Base-by-base conservation (phyloP, 257 asterid species). In the Gentiana dahurica region DNA sequence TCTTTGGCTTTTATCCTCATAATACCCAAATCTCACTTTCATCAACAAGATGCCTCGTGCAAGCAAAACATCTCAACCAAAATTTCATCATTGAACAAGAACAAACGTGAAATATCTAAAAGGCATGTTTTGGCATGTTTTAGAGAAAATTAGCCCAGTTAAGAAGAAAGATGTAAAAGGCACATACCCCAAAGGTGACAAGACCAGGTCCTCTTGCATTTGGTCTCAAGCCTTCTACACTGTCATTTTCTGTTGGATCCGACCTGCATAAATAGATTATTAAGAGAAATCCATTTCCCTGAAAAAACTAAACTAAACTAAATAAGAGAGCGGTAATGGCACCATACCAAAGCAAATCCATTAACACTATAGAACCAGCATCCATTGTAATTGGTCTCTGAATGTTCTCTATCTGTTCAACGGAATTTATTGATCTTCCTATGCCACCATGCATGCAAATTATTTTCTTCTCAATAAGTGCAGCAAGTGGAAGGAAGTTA, bases 131-230 rank as follows among this genome's bases (percentile, higher is more conserved):
- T 15, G 24, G 0, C 0, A 15, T 15, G 24, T 15, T 15, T 15
- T 15, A 15, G 24, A 15, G 24, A 15, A 15, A 15, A 15, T 15
- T 15, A 15, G 24, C 24, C 24, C 24, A 15, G 24, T 15, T 15
- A 15, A 15, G 24, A 15, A 15, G 24, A 15, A 15, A 15, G 12
- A 52, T 53, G 2, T 12, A 49, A 12, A 36, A 43, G 34, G 44
- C 34, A 36, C 81, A 51, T 85, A 92, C 99, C 95, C 99, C 99
- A 53, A 88, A 92, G 50, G 95, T 85, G 36, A 92, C 99, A 34
- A 92, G 99, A 39, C 99, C 99, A 47, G 99, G 99, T 46, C 99
- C 99, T 79, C 99, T 83, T 51, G 99, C 99, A 71, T 92, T 92
- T 48, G 99, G 99, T 80, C 99, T 80, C 77, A 92, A 69, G 49